Evolutionary conservation across 345 rosid species (phyloP), one percentile per base, ranked within the genome.

Genomic region (Cardamine occulta): DNA sequence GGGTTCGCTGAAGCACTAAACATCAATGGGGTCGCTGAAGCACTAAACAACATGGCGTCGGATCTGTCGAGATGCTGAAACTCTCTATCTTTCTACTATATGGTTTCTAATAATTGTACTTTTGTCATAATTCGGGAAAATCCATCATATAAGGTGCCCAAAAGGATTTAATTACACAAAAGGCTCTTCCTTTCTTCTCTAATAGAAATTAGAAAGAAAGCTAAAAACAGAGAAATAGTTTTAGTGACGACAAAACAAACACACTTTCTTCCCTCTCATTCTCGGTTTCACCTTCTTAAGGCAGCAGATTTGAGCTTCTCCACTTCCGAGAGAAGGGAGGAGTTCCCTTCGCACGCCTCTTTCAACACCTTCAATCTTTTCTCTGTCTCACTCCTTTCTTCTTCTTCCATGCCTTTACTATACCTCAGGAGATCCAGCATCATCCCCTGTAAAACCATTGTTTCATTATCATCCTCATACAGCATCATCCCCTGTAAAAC

Each of bases 291-390:
- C 24, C 37, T 12, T 45, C 23, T 57, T 63, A 39, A 53, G 11
- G 45, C 65, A 4, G 62, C 49, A 4, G 63, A 39, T 45, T 79
- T 82, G 45, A 93, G 87, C 78, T 87, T 89, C 65, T 87, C 90
- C 18, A 91, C 79, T 80, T 81, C 83, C 44, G 62, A 75, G 79
- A 88, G 29, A 19, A 91, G 91, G 28, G 87, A 76, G 0, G 87
- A 79, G 78, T 83, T 84, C 39, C 91, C 86, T 66, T 91, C 84
- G 39, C 97, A 91, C 12, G 90, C 91, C 63, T 83, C 91, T 51
- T 59, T 83, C 14, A 91, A 78, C 63, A 81, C 74, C 56, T 82
- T 72, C 55, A 89, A 39, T 76, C 91, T 85, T 68, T 72, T 68
- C 54, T 72, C 82, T 1, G 64, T 48, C 23, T 70, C 61, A 23